Evolutionary conservation across 352 stramenopile genomes (phyloP).

Genomic region (Ophiocytium majus): DNA sequence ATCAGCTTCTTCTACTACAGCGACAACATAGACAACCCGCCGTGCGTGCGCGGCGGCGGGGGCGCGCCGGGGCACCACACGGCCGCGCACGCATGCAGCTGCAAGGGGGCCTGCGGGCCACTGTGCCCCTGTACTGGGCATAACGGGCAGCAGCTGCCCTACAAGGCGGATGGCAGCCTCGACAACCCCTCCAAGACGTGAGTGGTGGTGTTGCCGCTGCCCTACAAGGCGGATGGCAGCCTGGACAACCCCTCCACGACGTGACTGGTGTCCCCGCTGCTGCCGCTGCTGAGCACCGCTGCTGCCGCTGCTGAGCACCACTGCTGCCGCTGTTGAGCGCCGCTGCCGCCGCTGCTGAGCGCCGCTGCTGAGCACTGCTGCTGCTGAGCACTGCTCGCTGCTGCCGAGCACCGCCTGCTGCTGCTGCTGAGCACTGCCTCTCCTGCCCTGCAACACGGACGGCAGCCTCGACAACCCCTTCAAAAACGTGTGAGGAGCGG

Average conservation of each 20-base stretch:
- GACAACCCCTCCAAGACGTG: background rate
- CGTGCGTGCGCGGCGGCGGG: background rate
- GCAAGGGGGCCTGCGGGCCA: background rate
- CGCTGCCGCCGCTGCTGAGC: too few relatives aligned
- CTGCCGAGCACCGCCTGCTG: too few relatives aligned
- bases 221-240: background rate
- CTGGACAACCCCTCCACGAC: background rate
- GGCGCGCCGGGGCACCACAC: background rate
- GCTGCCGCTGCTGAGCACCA: too few relatives aligned
- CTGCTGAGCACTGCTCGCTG: too few relatives aligned
- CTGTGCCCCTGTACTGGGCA: background rate
- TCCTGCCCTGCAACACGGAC: too few relatives aligned
- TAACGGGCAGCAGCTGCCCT: constrained; percentile 16
- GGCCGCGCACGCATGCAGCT: background rate
- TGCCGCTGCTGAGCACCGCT: too few relatives aligned
- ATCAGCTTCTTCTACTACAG: background rate
- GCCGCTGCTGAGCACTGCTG: too few relatives aligned
- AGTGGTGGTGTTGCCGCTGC: constrained; percentile 16
- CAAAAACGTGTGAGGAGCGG: too few relatives aligned
- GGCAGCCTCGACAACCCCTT: too few relatives aligned
- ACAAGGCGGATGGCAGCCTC: background rate
- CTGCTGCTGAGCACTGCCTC: too few relatives aligned
- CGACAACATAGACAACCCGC: background rate
- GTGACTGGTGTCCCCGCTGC: too few relatives aligned
- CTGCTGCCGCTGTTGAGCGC: too few relatives aligned